Evolutionary conservation across 345 rosid genomes (phyloP).

Genomic region (Passiflora organensis): DNA sequence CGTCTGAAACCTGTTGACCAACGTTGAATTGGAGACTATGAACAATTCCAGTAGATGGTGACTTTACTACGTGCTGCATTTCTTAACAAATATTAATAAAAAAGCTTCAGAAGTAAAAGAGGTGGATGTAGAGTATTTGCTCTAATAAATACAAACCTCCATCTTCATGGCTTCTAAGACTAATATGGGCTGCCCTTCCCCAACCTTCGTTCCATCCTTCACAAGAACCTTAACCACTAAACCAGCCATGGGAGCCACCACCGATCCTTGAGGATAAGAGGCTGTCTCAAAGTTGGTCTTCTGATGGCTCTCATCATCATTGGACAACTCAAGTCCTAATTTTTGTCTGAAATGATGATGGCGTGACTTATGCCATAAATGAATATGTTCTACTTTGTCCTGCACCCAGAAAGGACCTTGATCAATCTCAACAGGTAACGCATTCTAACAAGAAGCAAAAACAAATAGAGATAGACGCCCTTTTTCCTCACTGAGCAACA

Average conservation of each 20-base stretch:
- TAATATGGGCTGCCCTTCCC: constrained; percentile 67
- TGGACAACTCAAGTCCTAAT: constrained; percentile 48
- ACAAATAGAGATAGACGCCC: background rate
- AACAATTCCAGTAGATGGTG: constrained; percentile 59
- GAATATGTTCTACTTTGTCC: constrained; percentile 61
- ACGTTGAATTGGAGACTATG: constrained; percentile 58
- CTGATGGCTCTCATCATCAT: constrained; percentile 52
- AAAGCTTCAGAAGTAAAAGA: background rate
- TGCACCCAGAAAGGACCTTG: constrained; percentile 26
- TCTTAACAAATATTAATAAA: background rate
- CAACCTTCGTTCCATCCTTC: constrained; percentile 63
- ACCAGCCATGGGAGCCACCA: constrained; percentile 94
- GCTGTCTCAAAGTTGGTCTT: constrained; percentile 44
- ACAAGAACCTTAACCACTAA: constrained; percentile 81
- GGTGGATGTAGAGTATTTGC: background rate
- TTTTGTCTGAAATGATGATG: constrained; percentile 66
- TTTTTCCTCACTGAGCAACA: background rate
- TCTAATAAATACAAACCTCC: constrained; percentile 55
- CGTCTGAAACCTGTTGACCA: constrained; percentile 79
- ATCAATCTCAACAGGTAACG: background rate
- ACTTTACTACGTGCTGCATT: constrained; percentile 77
- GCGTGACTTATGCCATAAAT: constrained; percentile 64
- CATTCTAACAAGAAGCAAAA: background rate
- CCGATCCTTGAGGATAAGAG: constrained; percentile 57
- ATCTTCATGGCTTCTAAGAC: constrained; percentile 97